phyloP scores from a whole-genome alignment of 2,329 filamentous ascomycete genomes.

The Chaetomium sp. region DNA sequence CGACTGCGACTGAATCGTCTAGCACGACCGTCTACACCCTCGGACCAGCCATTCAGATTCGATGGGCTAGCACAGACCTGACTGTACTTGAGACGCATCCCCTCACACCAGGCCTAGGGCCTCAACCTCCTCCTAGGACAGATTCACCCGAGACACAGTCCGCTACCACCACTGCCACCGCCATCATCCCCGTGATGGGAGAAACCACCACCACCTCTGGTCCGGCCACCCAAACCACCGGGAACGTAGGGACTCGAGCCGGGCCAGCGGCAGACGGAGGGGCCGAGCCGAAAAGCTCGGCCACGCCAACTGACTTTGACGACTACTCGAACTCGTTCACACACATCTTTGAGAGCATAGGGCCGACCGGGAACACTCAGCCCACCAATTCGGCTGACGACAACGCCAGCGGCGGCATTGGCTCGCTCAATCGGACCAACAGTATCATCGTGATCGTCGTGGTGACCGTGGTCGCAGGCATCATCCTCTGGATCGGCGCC shows the following conservation, averaged over 20 bases:
- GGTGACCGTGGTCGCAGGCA: conserved; percentile 14
- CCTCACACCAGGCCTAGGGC: conserved; percentile 28
- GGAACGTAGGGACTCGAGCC: neutral
- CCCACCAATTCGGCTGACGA: neutral
- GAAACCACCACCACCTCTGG: conserved; percentile 2
- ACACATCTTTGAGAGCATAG: neutral
- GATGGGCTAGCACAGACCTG: conserved; percentile 32
- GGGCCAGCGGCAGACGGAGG: neutral
- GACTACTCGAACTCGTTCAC: neutral
- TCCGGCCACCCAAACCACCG: neutral
- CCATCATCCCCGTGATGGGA: neutral
- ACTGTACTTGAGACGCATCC: conserved; percentile 32
- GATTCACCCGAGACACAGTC: neutral
- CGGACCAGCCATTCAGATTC: conserved; percentile 35
- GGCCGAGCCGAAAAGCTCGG: neutral
- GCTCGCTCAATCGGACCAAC: conserved; percentile 6
- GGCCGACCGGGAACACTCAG: neutral
- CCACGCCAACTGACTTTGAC: neutral
- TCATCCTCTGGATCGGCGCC: conserved; percentile 10
- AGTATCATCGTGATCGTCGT: conserved; percentile 21
- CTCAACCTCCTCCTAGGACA: conserved; percentile 12
- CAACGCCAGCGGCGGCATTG: conserved; percentile 1
- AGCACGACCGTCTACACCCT: conserved; percentile 24
- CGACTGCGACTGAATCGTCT: conserved; percentile 16
- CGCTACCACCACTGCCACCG: too few relatives aligned